Conservation (phyloP, 1,139 yeast species). For the Barnettozyma hawaiiensis region DNA sequence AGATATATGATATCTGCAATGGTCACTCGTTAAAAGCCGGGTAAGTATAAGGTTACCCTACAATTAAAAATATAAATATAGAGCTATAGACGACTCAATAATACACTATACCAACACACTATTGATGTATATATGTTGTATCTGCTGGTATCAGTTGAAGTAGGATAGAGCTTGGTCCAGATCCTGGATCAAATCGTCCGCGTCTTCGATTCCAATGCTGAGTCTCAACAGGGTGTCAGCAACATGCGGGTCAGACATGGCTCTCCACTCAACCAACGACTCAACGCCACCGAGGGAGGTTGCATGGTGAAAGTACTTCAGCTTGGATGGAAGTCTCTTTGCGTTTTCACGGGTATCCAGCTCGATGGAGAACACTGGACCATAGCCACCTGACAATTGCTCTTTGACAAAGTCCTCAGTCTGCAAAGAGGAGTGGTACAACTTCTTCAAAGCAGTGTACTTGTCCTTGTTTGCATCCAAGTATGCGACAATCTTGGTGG, state of each 20-base stretch:
- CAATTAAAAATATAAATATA: too few species aligned
- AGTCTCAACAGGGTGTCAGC: constrained; percentile 57
- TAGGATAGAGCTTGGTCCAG: constrained; percentile 39
- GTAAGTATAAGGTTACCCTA: too few species aligned
- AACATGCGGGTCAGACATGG: constrained; percentile 58
- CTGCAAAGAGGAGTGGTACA: constrained; percentile 76
- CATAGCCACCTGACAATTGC: constrained; percentile 60
- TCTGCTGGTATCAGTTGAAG: constrained; percentile 1
- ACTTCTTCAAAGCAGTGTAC: constrained; percentile 44
- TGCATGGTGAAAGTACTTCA: constrained; percentile 78
- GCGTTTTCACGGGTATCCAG: constrained; percentile 52
- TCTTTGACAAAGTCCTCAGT: constrained; percentile 52
- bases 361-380: constrained; percentile 73
- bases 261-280: constrained; percentile 87
- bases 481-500: constrained; percentile 55
- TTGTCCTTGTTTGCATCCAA: constrained; percentile 43
- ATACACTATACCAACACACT: too few species aligned
- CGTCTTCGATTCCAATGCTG: constrained; percentile 74
- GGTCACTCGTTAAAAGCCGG: too few species aligned
- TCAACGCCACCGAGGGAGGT: constrained; percentile 95
- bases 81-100: too few species aligned
- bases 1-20: too few species aligned
- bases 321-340: constrained; percentile 54
- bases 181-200: constrained; percentile 68
- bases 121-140: not conserved